Evolutionary conservation across 352 stramenopile species (phyloP).

Genomic region (Peronospora farinosa): DNA sequence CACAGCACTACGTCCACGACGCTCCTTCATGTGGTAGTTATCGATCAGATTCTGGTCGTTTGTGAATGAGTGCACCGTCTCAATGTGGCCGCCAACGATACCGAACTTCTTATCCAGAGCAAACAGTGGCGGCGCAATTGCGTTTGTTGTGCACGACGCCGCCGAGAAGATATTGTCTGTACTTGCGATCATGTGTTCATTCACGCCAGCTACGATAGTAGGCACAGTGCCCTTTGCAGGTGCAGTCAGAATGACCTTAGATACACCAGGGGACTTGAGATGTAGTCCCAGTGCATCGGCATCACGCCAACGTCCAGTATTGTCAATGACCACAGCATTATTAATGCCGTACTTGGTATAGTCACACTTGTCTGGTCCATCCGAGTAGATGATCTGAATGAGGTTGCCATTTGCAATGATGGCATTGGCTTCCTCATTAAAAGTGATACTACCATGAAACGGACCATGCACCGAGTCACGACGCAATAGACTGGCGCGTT

Average conservation of each 20-base stretch:
- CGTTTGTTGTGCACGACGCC: constrained; percentile 83
- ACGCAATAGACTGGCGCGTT: constrained; percentile 75
- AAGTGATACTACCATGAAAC: constrained; percentile 76
- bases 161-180: constrained; percentile 66
- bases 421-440: constrained; percentile 80
- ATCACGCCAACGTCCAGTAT: constrained; percentile 81
- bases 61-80: constrained; percentile 88
- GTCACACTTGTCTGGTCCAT: constrained; percentile 78
- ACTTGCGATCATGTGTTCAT: constrained; percentile 58
- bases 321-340: constrained; percentile 86
- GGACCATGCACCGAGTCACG: constrained; percentile 83
- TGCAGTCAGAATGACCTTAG: constrained; percentile 77
- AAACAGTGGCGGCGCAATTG: constrained; percentile 69
- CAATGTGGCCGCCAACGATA: constrained; percentile 79
- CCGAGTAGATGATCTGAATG: constrained; percentile 85
- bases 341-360: constrained; percentile 85
- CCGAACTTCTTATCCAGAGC: constrained; percentile 79
- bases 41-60: constrained; percentile 88
- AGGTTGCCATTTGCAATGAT: constrained; percentile 86
- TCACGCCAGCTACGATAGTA: constrained; percentile 78
- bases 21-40: constrained; percentile 86
- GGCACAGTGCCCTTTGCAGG: constrained; percentile 67
- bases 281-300: constrained; percentile 58
- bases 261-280: constrained; percentile 65
- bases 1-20: constrained; percentile 75